Evolutionary conservation across 106 monocot genomes (phyloP), one percentile per base, ranked within the genome.

Genomic region (Phalaenopsis aphrodite): DNA sequence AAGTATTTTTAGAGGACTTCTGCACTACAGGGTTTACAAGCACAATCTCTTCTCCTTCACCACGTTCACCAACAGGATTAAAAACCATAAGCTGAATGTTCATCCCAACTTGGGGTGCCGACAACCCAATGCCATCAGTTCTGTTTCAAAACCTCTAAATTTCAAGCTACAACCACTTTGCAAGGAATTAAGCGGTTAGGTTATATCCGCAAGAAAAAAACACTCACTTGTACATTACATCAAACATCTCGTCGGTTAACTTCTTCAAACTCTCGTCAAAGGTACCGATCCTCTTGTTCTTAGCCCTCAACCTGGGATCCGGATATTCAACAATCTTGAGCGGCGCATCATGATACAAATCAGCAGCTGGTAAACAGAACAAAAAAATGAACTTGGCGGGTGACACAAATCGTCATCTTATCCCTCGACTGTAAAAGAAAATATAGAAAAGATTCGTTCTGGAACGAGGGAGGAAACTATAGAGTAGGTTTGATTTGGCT

Each of bases 51-150:
- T 98, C 98, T 81, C 98, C 98, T 89, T 89, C 91, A 78, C 94
- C 90, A 49, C 82, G 90, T 77, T 89, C 94, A 18, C 97, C 97
- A 76, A 84, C 86, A 74, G 94, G 85, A 83, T 98, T 98, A 81
- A 98, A 98, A 76, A 98, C 98, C 98, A 98, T 94, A 41, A 98
- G 89, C 14, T 87, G 90, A 72, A 94, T 88, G 78, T 98, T 98
- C 37, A 92, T 86, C 72, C 98, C 98, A 79, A 98, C 94, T 85
- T 98, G 98, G 5, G 98, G 98, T 77, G 98, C 98, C 46, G 94
- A 94, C 46, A 98, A 90, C 41, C 98, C 98, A 69, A 98, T 91
- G n/a, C 98, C 98, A 87, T 98, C 94, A 68, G 98, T 98, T 82
- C 98, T 98, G 86, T 65, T 24, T 55, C 36, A 78, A 43, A 79